Evolutionary conservation across 2,329 filamentous ascomycete genomes (phyloP).

Genomic region (Cladorrhinum sp.): DNA sequence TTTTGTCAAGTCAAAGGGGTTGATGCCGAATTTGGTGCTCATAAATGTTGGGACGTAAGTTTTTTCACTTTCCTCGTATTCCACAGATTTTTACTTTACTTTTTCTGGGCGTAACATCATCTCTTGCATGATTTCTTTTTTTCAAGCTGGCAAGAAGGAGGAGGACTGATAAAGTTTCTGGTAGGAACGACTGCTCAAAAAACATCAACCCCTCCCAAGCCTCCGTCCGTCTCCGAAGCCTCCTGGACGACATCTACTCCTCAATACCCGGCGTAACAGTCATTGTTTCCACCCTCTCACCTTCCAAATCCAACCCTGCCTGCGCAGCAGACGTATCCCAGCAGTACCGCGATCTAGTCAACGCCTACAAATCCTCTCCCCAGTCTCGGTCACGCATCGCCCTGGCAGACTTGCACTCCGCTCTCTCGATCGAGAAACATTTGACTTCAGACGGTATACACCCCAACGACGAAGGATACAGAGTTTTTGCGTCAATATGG

Average conservation of each 20-base stretch:
- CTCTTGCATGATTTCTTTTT: neutral
- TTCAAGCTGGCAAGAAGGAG: neutral
- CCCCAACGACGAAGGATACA: conserved; percentile 20
- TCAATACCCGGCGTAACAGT: neutral
- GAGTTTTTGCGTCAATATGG: conserved; percentile 18
- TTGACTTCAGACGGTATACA: conserved; percentile 16
- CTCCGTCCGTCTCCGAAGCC: neutral
- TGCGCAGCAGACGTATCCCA: conserved; percentile 1
- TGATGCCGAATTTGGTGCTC: conserved; percentile 12
- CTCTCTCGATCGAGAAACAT: conserved; percentile 1
- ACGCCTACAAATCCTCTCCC: neutral
- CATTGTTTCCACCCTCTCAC: conserved; percentile 7
- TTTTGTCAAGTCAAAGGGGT: conserved; percentile 7
- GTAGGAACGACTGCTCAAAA: conserved; percentile 9
- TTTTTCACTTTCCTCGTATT: neutral
- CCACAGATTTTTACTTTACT: neutral
- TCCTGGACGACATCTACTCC: conserved; percentile 9
- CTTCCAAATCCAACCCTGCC: neutral
- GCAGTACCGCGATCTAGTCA: conserved; percentile 8
- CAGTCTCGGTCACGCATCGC: too few species aligned
- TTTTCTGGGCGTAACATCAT: too few species aligned
- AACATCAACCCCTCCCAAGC: conserved; percentile 5
- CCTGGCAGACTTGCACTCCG: conserved; percentile 17
- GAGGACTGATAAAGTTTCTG: neutral
- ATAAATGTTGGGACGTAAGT: conserved; percentile 13